A percentile compares a stretch with the other conserved stretches of the same genome.
Conservation (phyloP, 2,329 filamentous ascomycete genomes). For the Colletotrichum filicis region DNA sequence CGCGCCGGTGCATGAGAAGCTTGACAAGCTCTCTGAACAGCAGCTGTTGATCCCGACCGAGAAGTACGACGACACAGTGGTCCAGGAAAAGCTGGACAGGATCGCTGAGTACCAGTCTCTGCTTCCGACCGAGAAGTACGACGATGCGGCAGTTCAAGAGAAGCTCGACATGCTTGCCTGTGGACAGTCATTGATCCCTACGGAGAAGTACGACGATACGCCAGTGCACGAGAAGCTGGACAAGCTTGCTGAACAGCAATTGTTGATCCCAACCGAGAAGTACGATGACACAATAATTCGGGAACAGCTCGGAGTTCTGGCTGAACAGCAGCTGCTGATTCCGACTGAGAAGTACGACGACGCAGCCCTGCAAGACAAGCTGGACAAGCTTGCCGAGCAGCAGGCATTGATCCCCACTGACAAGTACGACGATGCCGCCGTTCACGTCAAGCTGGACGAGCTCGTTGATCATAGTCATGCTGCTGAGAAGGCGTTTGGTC, state of each 20-base stretch:
- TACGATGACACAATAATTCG: conserved; percentile 13
- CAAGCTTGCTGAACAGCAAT: conserved; percentile 53
- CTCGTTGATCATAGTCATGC: conserved; percentile 73
- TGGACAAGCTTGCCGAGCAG: conserved; percentile 49
- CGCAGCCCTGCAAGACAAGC: conserved; percentile 41
- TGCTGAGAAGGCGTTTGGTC: conserved; percentile 76
- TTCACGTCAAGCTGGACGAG: conserved; percentile 45
- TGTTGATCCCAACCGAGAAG: conserved; percentile 39
- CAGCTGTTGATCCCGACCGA: conserved; percentile 51
- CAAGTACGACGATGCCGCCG: conserved; percentile 39
- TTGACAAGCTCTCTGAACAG: conserved; percentile 64
- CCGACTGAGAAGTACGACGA: conserved; percentile 39
- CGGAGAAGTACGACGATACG: conserved; percentile 18
- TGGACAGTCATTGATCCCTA: conserved; percentile 56
- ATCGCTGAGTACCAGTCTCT: conserved; percentile 56
- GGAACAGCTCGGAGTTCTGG: conserved; percentile 17
- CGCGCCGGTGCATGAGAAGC: conserved; percentile 40
- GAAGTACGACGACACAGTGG: conserved; percentile 14
- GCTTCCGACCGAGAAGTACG: conserved; percentile 9
- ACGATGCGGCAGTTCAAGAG: conserved; percentile 9
- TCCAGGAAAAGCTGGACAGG: conserved; percentile 16
- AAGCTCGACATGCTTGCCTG: conserved; percentile 30
- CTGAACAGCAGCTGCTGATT: conserved; percentile 22
- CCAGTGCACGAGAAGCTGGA: conserved; percentile 17
- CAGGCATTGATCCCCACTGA: conserved; percentile 27